Evolutionary conservation across 2,329 filamentous ascomycete genomes (phyloP), one percentile per base, ranked within the genome.

Genomic region (Dendrostoma leiphaemia): DNA sequence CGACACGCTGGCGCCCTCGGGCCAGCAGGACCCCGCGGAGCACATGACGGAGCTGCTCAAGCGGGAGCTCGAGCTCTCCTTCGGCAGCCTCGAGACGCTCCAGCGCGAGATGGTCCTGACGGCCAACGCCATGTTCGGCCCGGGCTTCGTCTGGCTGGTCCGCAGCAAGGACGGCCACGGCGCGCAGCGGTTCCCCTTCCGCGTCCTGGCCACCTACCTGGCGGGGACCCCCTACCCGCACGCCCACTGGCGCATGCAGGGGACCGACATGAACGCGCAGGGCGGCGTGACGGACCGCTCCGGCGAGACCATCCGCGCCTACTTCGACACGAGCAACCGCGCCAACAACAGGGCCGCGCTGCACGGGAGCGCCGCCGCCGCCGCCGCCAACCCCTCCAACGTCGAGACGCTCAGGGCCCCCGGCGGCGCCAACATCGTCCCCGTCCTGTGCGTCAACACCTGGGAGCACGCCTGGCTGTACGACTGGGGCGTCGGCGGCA

Each of bases 121-220:
- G 37, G 93, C 93, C 55, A 80, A 84, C 62, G 82, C 85, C 74
- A 97, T 97, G 91, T 97, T 99, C 75, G 94, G 93, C 51, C 92
- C 93, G 0, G 94, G 94, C 61, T 97, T 95, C 74, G 89, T 97
- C 68, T 99, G 94, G 94, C 86, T 99, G 58, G 89, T 97, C 65
- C 62, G 71, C 51, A 66, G 70, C 57, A 64, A 62, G 67, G 77
- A 76, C 63, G 56, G 57, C 34, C 59, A 58, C 35, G 53, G 58
- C 45, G 62, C 52, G 51, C 62, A 58, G 51, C 67, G 76, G 23
- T 57, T 57, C 19, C 71, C 75, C 29, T 79, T 78, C 74, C 84
- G 86, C 65, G 82, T 99, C 66, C 80, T 99, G 55, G 81, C 85
- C 63, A 99, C 94, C 54, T 99, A 97, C 77, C 84, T 92, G 57